Evolutionary conservation across 306 rosid genomes (phyloP), one percentile per base, ranked within the genome.

Genomic region (Quercus cerris): DNA sequence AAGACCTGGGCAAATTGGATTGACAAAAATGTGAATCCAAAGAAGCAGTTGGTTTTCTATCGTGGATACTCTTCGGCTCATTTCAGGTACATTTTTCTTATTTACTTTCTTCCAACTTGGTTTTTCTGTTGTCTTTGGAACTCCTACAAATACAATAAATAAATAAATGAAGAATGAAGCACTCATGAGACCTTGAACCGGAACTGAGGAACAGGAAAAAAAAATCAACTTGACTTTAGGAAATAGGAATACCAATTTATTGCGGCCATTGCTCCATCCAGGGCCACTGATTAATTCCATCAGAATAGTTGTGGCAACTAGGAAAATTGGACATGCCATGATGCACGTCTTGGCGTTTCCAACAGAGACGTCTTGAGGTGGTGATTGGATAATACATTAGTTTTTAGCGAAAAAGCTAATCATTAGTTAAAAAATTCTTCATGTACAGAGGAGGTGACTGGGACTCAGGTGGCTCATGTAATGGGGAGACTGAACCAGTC

Each of bases 401-500:
- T 12, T 13, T 49, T 49, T 49, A 49, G 17, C 17, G 54, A 49
- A 49, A 49, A 49, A 13, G 14, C 17, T 49, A 49, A 12, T 49
- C 54, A 49, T 12, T 49, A 10, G 17, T 49, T 49, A 33, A 20
- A 33, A 25, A 75, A 76, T 61, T 75, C 28, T 76, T 83, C 81
- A 46, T 52, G 46, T 51, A 78, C 91, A 93, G 98, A 81, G 99
- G 98, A 70, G 99, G 97, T 73, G 97, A 96, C 63, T 96, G 99
- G 99, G 98, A 91, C 84, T 91, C 99, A 55, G 99, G 99, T 1
- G 99, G 99, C 59, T 90, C 98, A 14, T 96, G 99, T 84, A 80
- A 87, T n/a, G 98, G 99, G 18, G 97, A 96, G 83, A 93, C 88
- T 0, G 81, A 88, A 58, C 99, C 99, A 6, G 92, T 77, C 76